Evolutionary conservation across 2,329 filamentous ascomycete genomes (phyloP).

Genomic region (Nothomitra cinnamomea): DNA sequence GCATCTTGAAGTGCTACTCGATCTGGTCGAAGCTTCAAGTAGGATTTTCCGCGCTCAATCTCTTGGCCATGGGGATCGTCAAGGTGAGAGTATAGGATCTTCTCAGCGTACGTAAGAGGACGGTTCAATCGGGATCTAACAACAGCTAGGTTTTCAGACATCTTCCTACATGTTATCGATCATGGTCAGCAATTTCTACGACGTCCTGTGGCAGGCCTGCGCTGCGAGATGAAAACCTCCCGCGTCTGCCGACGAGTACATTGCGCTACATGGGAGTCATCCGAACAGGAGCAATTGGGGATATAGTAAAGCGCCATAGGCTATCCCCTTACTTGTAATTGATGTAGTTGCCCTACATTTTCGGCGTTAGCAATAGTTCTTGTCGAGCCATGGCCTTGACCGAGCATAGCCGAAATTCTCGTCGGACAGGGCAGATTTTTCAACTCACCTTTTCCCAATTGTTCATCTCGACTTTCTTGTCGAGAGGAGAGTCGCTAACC

Average conservation of each 20-base stretch:
- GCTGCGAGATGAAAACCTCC: not conserved
- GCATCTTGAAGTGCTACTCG: slow-evolving; percentile 99
- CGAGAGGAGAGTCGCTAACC: slow-evolving; percentile 68
- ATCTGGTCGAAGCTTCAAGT: slow-evolving; percentile 91
- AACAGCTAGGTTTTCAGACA: slow-evolving; percentile 90
- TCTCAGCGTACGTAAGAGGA: slow-evolving; percentile 89
- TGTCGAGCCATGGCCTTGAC: not conserved
- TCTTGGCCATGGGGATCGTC: slow-evolving; percentile 94
- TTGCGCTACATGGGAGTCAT: not conserved
- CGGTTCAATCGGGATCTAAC: slow-evolving; percentile 81
- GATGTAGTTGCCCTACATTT: slow-evolving; percentile 63
- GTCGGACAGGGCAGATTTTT: not conserved
- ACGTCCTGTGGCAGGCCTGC: no score
- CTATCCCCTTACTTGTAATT: slow-evolving; percentile 57
- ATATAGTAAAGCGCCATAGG: not conserved
- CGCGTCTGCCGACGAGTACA: not conserved
- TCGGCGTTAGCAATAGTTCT: not conserved
- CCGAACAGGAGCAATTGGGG: not conserved
- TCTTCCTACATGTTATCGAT: slow-evolving; percentile 48
- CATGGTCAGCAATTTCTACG: not conserved
- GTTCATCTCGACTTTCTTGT: slow-evolving; percentile 95
- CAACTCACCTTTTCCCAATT: slow-evolving; percentile 62
- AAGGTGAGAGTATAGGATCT: slow-evolving; percentile 97
- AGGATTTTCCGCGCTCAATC: slow-evolving; percentile 86
- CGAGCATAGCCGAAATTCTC: slow-evolving; percentile 2